Conservation (phyloP, 306 rosid genomes). For the Cotoneaster glaucophyllus region DNA sequence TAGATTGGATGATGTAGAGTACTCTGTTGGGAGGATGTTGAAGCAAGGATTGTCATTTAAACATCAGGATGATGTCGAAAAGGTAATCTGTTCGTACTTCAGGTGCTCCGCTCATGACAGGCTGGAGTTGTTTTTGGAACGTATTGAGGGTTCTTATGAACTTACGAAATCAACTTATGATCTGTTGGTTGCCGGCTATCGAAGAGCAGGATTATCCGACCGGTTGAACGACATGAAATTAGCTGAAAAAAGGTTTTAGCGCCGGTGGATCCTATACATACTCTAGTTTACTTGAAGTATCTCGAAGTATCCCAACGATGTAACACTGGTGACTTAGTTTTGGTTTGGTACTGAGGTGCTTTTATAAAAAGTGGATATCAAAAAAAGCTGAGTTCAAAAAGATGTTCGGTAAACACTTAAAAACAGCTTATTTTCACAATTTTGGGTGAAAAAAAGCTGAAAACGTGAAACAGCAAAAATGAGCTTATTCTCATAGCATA, state of each 20-base stretch:
- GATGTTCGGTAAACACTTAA: too few relatives aligned
- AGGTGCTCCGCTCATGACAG: slow-evolving; percentile 49
- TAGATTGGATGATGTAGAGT: slow-evolving; percentile 49
- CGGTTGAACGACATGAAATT: slow-evolving; percentile 36
- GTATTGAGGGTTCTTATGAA: slow-evolving; percentile 21
- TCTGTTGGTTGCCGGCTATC: slow-evolving; percentile 44
- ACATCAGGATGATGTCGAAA: slow-evolving; percentile 39
- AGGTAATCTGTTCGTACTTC: slow-evolving; percentile 48
- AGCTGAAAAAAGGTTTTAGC: neutral
- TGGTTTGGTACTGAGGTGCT: too few relatives aligned
- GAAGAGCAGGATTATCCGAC: slow-evolving; percentile 39
- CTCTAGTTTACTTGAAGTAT: neutral
- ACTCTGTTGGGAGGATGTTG: slow-evolving; percentile 53
- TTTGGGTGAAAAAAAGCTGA: too few relatives aligned
- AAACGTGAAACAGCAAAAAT: too few relatives aligned
- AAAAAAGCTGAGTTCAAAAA: too few relatives aligned
- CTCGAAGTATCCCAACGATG: neutral
- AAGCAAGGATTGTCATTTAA: slow-evolving; percentile 44
- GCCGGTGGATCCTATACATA: too few relatives aligned
- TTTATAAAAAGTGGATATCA: too few relatives aligned
- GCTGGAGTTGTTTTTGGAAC: slow-evolving; percentile 50
- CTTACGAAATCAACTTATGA: slow-evolving; percentile 38
- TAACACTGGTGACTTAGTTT: too few relatives aligned
- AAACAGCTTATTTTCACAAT: too few relatives aligned
- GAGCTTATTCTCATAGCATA: too few relatives aligned